Base-by-base conservation (phyloP, 1,139 yeast genomes). In the Nadsonia starkeyi-henricii region DNA sequence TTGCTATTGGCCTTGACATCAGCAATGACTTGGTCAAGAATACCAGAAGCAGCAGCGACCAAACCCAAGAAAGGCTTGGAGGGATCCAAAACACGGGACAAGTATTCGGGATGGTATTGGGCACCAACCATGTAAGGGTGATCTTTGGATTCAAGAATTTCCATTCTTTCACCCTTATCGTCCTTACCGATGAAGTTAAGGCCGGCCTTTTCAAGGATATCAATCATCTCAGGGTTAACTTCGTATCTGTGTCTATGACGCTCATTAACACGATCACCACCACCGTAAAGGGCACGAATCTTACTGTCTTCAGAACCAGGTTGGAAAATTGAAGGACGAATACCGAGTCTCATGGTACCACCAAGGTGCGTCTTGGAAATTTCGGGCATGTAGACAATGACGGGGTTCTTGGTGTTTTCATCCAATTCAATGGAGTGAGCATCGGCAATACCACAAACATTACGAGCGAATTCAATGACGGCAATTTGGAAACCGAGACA, bases 241-340 rank as follows among this genome's bases (percentile, higher is more conserved):
- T 91, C 98, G 65, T 93, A 91, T 71, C 99, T 81, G 68, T 91
- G 99, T 73, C 99, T 84, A 66, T 91, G 99, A 77, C 99, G 86
- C 72, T 91, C 99, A 56, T 73, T 73, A 48, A 89, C 93, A 45
- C 75, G 70, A 7, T 71, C 73, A 36, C 76, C 74, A 52, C 78
- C 79, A 50, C 94, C 95, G 65, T 93, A 91, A 51, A 93, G 74
- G 68, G 79, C 76, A 66, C 86, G 80, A 61, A 91, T 77, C 55
- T 72, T 75, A 49, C 91, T 78, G 78, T 80, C 74, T 57, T 83
- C 81, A 44, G 85, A 68, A 55, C 73, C 79, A 15, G 71, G 70
- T 61, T 79, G 82, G 74, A 93, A 93, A 58, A 75, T 77, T 45
- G 97, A 86, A 57, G 89, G 79, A 67, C 96, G 86, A 55, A 86